Evolutionary conservation across 192 early-diverging fungal species (phyloP), one percentile per base, ranked within the genome.

Genomic region (Ambispora gerdemannii): DNA sequence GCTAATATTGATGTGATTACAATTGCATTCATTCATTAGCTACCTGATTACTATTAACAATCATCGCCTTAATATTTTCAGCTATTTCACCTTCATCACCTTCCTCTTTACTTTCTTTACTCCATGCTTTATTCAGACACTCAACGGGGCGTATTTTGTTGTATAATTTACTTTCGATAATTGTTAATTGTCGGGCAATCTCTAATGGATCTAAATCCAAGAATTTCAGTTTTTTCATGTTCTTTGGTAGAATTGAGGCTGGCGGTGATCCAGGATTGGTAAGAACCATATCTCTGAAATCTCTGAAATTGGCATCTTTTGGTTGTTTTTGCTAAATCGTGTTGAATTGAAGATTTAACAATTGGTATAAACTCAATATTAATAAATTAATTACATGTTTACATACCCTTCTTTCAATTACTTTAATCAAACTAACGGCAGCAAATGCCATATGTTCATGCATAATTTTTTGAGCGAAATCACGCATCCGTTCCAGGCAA

Each of bases 121-220:
- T 84, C 97, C 97, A 99, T 15, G 92, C 95, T 67, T 95, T 93
- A 67, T 91, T 87, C 61, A 99, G 74, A 70, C 92, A 95, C 80
- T 99, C 97, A 10, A 88, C 84, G 7, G 93, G 90, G 49, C 88
- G 85, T 72, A 99, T 91, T 65, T 86, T 83, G 75, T 84, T 89
- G 72, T 91, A 98, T 31, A 90, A 75, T 31, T 83, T 86, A n/a
- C 84, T 88, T 70, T 96, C 95, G 82, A 95, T 87, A 69, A 99
- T 84, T 4, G 97, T 99, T 71, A 99, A 82, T 79, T 99, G 97
- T 27, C 97, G 88, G 2, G 94, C 95, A 35, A 98, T 80, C 78
- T 99, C 97, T 36, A 91, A 76, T 3, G 97, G 88, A 74, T 97
- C 92, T 50, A 99, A 75, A 65, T 99, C 96, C 78, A 95, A 72